Conservation (phyloP, 352 stramenopile genomes). For the Aphanomyces euteiches region DNA sequence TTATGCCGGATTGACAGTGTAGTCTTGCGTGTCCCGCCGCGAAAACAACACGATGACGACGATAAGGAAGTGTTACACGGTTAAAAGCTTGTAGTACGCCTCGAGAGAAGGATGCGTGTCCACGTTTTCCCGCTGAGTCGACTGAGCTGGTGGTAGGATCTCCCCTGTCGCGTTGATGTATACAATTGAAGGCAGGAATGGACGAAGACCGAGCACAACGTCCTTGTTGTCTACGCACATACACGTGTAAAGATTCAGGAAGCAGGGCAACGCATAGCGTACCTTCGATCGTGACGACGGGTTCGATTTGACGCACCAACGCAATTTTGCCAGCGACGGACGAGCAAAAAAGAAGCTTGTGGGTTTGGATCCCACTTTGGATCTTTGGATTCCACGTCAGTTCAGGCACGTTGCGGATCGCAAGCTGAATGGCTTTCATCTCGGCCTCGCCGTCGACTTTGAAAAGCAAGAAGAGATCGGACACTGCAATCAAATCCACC, state of each 20-base stretch:
- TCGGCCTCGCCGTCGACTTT: constrained; percentile 8
- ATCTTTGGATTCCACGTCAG: constrained; percentile 33
- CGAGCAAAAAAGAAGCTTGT: constrained; percentile 82
- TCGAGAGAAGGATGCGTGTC: not conserved
- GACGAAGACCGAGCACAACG: constrained; percentile 9
- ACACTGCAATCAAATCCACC: constrained; percentile 21
- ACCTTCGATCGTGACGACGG: constrained; percentile 81
- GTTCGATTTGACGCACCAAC: constrained; percentile 84
- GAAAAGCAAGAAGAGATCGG: constrained; percentile 27
- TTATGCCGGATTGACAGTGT: constrained; percentile 49
- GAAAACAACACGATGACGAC: constrained; percentile 10
- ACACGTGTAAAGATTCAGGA: not conserved
- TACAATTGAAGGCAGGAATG: constrained; percentile 22
- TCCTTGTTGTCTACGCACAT: constrained; percentile 14
- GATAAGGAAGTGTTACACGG: constrained; percentile 16
- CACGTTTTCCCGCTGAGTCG: constrained; percentile 14
- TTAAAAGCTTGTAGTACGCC: constrained; percentile 13
- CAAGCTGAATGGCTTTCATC: not conserved
- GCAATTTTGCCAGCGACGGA: constrained; percentile 72
- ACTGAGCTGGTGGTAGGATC: not conserved
- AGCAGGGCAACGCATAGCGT: constrained; percentile 2
- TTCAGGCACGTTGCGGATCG: constrained; percentile 24
- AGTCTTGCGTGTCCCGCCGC: not conserved
- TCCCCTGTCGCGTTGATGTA: not conserved
- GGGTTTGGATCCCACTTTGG: constrained; percentile 43